Base-by-base conservation (phyloP, 768 basidiomycete genomes). In the Clathrus columnatus region DNA sequence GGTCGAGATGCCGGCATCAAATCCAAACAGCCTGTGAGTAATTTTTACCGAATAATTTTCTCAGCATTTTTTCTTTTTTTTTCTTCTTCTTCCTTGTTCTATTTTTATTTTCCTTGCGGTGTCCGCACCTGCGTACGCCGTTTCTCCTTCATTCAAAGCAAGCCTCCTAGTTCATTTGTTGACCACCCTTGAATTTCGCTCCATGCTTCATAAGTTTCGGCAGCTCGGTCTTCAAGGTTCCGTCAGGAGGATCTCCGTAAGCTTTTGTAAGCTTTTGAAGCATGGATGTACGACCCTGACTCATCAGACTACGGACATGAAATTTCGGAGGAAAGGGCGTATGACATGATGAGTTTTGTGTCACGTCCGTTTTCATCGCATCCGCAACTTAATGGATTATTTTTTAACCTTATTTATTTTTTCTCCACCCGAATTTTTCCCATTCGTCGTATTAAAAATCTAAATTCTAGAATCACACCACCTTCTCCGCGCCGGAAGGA, bases 341-440 rank as follows among this genome's bases (percentile, higher is more conserved):
- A 28, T 18, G 18, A 21, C 51, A 18, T 18, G 18, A 29, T 50
- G 20, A 48, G 11, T 17, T 67, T 64, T 55, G 62, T 55, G 42
- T 55, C 59, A 2, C 36, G 23, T 57, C 36, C 36, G 36, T 36
- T 8, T 8, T 11, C 11, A 36, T 3, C 36, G 36, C n/a, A 36
- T 36, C 36, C 4, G 11, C n/a, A 36, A 14, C n/a, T 7, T 16
- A 7, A 32, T 4, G 36, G 36, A 36, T 4, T 11, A 14, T 75
- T 78, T 2, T 63, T 73, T 3, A 82, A 82, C 57, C 82, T 84
- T 4, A 75, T 78, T 16, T 64, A 73, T 54, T 14, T 61, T 60
- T 59, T 66, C 64, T 55, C 67, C 70, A 18, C 61, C 63, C 27
- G 63, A 71, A 51, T 26, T 60, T 41, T n/a, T 41, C 21, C 14